A percentile compares a stretch with the other conserved stretches of the same genome.
Conservation (phyloP, 129 eudicot genomes). For the sunflower (Helianthus annuus) region DNA sequence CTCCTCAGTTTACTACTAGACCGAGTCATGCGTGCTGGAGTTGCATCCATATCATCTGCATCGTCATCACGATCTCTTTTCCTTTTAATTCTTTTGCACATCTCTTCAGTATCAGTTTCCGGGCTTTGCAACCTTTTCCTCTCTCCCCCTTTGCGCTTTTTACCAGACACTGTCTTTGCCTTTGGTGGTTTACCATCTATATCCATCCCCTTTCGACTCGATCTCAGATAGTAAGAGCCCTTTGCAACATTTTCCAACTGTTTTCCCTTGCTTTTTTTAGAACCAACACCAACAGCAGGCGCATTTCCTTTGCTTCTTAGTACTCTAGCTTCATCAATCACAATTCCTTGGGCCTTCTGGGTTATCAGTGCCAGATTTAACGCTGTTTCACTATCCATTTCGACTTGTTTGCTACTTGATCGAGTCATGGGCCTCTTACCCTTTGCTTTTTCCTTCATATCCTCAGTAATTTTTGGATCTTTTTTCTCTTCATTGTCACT, state of each 20-base stretch:
- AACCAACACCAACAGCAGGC: neutral
- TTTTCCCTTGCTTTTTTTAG: neutral
- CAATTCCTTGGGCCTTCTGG: neutral
- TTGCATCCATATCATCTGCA: neutral
- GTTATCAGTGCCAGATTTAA: neutral
- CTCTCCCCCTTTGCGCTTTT: neutral
- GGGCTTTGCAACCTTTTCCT: neutral
- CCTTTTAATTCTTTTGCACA: neutral
- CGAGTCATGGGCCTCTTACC: neutral
- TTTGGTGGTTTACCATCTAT: neutral
- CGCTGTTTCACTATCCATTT: too few species aligned
- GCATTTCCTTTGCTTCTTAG: neutral
- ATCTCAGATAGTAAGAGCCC: constrained; percentile 5
- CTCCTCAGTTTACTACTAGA: neutral
- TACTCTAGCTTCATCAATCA: neutral
- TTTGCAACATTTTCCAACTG: neutral
- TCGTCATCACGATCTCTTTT: neutral
- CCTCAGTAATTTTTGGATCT: neutral
- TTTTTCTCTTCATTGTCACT: neutral
- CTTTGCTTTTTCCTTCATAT: neutral
- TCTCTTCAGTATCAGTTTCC: too few species aligned
- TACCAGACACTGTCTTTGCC: neutral
- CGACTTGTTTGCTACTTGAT: too few species aligned
- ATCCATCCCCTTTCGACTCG: neutral
- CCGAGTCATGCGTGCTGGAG: neutral